These are phyloP conservation scores for Gastrolobium bilobum DNA, from an alignment of 306 rosid genomes.

Conservation along the genomic window DNA sequence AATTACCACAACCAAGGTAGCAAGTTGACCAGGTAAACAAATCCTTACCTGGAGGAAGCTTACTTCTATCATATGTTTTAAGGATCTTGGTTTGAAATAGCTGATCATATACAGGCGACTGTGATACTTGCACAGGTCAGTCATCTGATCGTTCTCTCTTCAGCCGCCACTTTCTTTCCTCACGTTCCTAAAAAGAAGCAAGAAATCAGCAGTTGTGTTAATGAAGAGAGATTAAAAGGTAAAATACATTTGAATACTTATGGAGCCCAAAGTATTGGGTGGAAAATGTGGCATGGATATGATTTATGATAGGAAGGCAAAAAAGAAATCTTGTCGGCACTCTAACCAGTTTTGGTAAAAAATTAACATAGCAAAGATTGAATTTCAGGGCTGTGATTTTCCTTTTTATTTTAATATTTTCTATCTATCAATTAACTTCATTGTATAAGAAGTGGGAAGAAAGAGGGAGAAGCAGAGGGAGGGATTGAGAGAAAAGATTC, in stretches of 20 bases:
- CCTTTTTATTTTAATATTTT: neutral
- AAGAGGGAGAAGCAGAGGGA: neutral
- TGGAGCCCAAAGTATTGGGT: slow-evolving; percentile 5
- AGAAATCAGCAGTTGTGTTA: slow-evolving; percentile 43
- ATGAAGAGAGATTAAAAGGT: slow-evolving; percentile 4
- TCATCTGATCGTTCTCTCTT: slow-evolving; percentile 87
- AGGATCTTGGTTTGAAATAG: slow-evolving; percentile 61
- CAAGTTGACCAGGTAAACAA: slow-evolving; percentile 42
- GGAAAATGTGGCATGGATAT: slow-evolving; percentile 12
- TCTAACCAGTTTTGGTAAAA: slow-evolving; percentile 14
- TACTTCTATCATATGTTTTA: slow-evolving; percentile 74
- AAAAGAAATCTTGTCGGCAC: slow-evolving; percentile 4
- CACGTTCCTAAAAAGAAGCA: slow-evolving; percentile 78
- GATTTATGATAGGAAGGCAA: neutral
- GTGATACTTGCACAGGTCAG: slow-evolving; percentile 68
- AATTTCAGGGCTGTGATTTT: neutral
- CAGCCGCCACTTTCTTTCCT: slow-evolving; percentile 83
- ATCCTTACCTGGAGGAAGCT: slow-evolving; percentile 91
- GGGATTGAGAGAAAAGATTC: slow-evolving; percentile 9
- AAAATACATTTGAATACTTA: slow-evolving; percentile 33
- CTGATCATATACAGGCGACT: slow-evolving; percentile 68
- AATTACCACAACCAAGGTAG: slow-evolving; percentile 22
- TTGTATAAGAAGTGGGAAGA: slow-evolving; percentile 26
- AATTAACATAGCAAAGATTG: slow-evolving; percentile 28
- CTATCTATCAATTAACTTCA: neutral